Base-by-base conservation (phyloP, 495 filamentous ascomycete species). In the Xylaria grammica region DNA sequence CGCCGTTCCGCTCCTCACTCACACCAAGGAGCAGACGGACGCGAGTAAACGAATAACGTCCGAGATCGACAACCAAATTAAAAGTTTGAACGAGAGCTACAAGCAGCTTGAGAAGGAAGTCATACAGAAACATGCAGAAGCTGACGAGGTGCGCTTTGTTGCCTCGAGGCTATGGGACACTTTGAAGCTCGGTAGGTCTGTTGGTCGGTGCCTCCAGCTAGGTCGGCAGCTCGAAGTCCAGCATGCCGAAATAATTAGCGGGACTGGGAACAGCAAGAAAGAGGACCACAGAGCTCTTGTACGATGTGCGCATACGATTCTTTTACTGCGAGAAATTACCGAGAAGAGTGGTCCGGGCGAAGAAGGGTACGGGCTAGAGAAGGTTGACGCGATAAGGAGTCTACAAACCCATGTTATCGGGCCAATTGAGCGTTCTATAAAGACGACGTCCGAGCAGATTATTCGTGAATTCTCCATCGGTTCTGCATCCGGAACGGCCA, bases 161-260 rank as follows among this genome's bases (percentile, higher is more conserved):
- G 87, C 90, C 17, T 85, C 88, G 59, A 81, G 93, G 30, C 85
- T 97, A 19, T 89, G 91, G 82, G 82, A 88, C 61, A 91, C 93
- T 0, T 84, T 97, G n/a, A 84, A 86, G 51, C 77, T 97, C 26
- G 89, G 89, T 19, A 78, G 95, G 48, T 86, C 90, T 1, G 89
- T 97, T 5, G 86, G 83, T 36, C 79, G 95, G 49, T 91, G 87
- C 65, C 79, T 98, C 27, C 85, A 88, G 48, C 81, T 98, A 19
- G 93, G 91, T 0, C 81, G 94, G 30, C 94, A 97, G 78, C 83
- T 99, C 22, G 93, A 98, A 71, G 84, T 89, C 15, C 93, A 97
- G 75, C 70, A 85, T 89, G 67, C 79, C 83, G 68, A 85, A 76
- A 52, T 85, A 75, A 22, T 77, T 24, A 77, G 75, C 44, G 73